These are phyloP conservation scores for Diaporthe ilicicola DNA, from an alignment of 2,329 filamentous ascomycete genomes.

Conservation along the genomic window DNA sequence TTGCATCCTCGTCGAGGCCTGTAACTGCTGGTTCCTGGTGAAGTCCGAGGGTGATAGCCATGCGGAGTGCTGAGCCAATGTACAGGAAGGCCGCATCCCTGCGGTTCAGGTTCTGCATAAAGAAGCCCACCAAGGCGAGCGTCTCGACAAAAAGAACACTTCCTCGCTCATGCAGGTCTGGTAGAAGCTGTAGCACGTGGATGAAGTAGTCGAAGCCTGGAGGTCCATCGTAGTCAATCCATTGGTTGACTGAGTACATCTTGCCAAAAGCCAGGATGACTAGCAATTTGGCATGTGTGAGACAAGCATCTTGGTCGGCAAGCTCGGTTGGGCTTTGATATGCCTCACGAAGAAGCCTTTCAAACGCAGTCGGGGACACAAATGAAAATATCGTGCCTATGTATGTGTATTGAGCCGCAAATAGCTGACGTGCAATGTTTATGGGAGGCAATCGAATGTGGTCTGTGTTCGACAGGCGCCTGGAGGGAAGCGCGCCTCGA, in stretches of 20 bases:
- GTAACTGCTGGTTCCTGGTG: slow-evolving; percentile 56
- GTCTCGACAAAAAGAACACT: slow-evolving; percentile 64
- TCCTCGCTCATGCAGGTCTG: slow-evolving; percentile 63
- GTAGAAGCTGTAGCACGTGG: slow-evolving; percentile 58
- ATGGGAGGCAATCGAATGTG: slow-evolving; percentile 56
- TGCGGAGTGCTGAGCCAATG: slow-evolving; percentile 61
- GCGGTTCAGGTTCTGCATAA: slow-evolving; percentile 65
- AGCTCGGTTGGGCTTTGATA: slow-evolving; percentile 53
- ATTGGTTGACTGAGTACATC: slow-evolving; percentile 66
- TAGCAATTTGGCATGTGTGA: slow-evolving; percentile 60
- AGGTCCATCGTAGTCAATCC: slow-evolving; percentile 59
- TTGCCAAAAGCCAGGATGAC: slow-evolving; percentile 63
- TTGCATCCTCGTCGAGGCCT: slow-evolving; percentile 48
- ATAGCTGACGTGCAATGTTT: slow-evolving; percentile 59
- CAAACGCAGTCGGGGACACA: slow-evolving; percentile 56
- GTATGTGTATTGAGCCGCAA: slow-evolving; percentile 61
- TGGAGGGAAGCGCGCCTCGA: slow-evolving; percentile 44
- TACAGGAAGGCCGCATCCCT: slow-evolving; percentile 64
- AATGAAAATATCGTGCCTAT: slow-evolving; percentile 67
- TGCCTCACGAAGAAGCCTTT: slow-evolving; percentile 52
- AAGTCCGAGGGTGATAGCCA: slow-evolving; percentile 65
- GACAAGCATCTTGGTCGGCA: slow-evolving; percentile 54
- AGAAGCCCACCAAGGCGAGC: slow-evolving; percentile 62
- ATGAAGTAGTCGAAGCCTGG: slow-evolving; percentile 65
- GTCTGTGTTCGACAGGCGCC: slow-evolving; percentile 36